Evolutionary conservation across 2,329 filamentous ascomycete genomes (phyloP).

Genomic region (Arthrobotrys iridis): DNA sequence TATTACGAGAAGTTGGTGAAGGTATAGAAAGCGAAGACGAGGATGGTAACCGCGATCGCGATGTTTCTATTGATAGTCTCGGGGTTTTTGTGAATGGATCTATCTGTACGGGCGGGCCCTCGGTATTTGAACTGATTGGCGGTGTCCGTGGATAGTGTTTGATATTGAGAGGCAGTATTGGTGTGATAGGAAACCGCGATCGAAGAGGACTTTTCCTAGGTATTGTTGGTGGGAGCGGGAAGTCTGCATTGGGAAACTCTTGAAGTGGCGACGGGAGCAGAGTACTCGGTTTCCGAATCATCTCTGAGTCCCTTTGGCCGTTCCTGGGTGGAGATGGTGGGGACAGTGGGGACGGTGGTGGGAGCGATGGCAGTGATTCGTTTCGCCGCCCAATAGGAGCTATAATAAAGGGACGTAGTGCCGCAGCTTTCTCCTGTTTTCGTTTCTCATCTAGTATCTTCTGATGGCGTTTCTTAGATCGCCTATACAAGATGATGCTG

Average conservation of each 20-base stretch:
- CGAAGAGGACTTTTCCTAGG: slow-evolving; percentile 17
- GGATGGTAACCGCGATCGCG: neutral
- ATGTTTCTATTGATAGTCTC: slow-evolving; percentile 16
- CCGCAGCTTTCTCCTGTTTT: neutral
- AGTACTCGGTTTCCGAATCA: slow-evolving; percentile 32
- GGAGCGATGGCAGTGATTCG: slow-evolving; percentile 1
- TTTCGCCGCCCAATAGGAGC: neutral
- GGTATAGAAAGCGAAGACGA: slow-evolving; percentile 21
- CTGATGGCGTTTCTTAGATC: slow-evolving; percentile 26
- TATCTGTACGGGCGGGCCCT: neutral
- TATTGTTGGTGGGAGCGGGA: slow-evolving; percentile 22
- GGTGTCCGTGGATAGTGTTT: slow-evolving; percentile 7
- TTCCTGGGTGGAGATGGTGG: neutral
- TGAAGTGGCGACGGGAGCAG: slow-evolving; percentile 41
- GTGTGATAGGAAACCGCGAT: neutral
- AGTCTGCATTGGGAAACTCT: slow-evolving; percentile 32
- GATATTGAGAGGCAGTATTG: neutral
- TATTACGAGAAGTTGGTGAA: slow-evolving; percentile 32
- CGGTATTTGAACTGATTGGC: neutral
- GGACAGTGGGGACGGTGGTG: neutral
- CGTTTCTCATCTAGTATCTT: neutral
- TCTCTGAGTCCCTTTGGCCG: neutral
- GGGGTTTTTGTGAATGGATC: neutral
- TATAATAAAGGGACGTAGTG: neutral
- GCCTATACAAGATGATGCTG: slow-evolving; percentile 27